A percentile compares a stretch with the other conserved stretches of the same genome.
Conservation (phyloP, 441 rosid species). For the Mallotus japonicus region DNA sequence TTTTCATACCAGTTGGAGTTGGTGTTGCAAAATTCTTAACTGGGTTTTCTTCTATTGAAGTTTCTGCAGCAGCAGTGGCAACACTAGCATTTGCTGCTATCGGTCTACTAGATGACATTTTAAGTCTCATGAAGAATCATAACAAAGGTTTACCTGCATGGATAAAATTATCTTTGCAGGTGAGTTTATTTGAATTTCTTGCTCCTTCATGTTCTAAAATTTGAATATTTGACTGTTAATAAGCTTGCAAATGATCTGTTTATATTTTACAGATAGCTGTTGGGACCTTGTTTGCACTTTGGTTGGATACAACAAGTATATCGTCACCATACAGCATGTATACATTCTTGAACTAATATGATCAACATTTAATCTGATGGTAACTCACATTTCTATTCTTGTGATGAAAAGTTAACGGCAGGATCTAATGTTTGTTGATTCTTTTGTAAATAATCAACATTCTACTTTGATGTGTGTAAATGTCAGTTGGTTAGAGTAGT, state of each 20-base stretch:
- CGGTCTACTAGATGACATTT: conserved; percentile 66
- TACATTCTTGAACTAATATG: conserved; percentile 84
- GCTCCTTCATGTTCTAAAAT: conserved; percentile 1
- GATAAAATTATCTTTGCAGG: conserved; percentile 64
- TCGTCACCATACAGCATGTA: conserved; percentile 97
- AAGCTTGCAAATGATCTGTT: conserved; percentile 22
- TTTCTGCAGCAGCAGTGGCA: conserved; percentile 62
- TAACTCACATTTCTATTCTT: conserved; percentile 74
- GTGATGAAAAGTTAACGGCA: conserved; percentile 29
- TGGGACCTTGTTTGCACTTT: conserved; percentile 68
- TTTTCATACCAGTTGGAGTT: conserved; percentile 75
- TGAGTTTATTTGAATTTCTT: conserved; percentile 17
- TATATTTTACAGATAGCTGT: conserved; percentile 56
- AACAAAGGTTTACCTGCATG: conserved; percentile 51
- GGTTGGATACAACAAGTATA: conserved; percentile 66
- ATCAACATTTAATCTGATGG: conserved; percentile 68
- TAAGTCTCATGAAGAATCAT: conserved; percentile 38
- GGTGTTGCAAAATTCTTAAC: conserved; percentile 53
- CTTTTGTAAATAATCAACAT: conserved; percentile 8
- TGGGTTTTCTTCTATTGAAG: conserved; percentile 61
- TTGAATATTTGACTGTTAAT: conserved; percentile 12
- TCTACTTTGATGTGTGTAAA: neutral
- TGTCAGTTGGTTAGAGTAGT: neutral
- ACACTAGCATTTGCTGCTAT: conserved; percentile 71
- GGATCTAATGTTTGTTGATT: conserved; percentile 3